Percentiles rank a stretch among this genome's conserved stretches.
Evolutionary conservation across 2,329 filamentous ascomycete genomes (phyloP).

Genomic region (Neofusicoccum parvum): DNA sequence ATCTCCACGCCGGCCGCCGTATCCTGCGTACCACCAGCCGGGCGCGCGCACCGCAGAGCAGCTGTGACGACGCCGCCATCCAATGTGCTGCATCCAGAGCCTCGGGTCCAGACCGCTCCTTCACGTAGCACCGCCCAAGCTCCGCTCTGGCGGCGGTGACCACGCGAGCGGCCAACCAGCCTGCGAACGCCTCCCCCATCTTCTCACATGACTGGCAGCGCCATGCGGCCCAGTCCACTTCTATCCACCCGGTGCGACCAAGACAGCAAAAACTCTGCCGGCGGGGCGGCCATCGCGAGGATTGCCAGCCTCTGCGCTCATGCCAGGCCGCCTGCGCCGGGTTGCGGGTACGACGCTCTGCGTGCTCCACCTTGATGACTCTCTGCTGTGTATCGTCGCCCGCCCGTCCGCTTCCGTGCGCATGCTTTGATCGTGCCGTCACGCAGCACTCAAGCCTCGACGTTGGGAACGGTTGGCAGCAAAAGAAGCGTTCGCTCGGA

Average conservation of each 20-base stretch:
- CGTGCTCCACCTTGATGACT: slow-evolving; percentile 12
- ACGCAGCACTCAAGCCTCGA: background rate
- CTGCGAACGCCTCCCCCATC: slow-evolving; percentile 18
- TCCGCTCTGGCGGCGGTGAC: slow-evolving; percentile 12
- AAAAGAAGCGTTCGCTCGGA: slow-evolving; percentile 15
- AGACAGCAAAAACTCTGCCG: slow-evolving; percentile 7
- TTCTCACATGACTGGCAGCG: slow-evolving; percentile 20
- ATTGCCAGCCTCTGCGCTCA: background rate
- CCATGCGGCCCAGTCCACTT: slow-evolving; percentile 18
- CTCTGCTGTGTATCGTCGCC: slow-evolving; percentile 18
- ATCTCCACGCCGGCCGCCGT: background rate
- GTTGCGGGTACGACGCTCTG: background rate
- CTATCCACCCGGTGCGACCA: slow-evolving; percentile 9
- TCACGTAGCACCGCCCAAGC: slow-evolving; percentile 13
- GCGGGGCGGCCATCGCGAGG: slow-evolving; percentile 11
- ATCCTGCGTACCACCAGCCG: slow-evolving; percentile 1
- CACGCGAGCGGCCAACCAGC: slow-evolving; percentile 13
- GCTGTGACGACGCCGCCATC: background rate
- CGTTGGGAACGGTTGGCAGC: background rate
- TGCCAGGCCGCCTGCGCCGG: background rate
- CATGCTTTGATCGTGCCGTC: slow-evolving; percentile 17
- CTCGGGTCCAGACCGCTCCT: slow-evolving; percentile 22
- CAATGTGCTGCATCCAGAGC: background rate
- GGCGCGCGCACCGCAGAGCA: background rate
- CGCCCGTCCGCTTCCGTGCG: slow-evolving; percentile 9